Base-by-base conservation (phyloP, 768 basidiomycete species). In the Heimioporus sp. region DNA sequence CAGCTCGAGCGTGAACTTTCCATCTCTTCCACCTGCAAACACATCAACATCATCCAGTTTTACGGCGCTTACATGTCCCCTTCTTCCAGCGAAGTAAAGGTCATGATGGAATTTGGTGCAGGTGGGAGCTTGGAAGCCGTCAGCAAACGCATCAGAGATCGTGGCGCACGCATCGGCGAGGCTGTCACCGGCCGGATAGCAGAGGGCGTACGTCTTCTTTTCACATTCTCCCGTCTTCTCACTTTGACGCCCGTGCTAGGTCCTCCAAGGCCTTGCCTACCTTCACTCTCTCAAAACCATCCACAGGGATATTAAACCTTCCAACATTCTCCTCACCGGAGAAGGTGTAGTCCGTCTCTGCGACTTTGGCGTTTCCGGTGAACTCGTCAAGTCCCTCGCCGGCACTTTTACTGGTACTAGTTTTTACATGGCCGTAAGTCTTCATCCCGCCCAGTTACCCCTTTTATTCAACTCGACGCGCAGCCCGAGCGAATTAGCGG, bases 361-460 rank as follows among this genome's bases (percentile, higher is more conserved):
- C 67, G 97, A 99, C 72, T 99, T 99, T 65, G 97, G 97, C 31
- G 97, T 98, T 17, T 98, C 96, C 24, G 97, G 96, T 38, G 92
- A 97, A 71, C 80, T 99, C 20, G 85, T 98, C 61, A 85, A 89
- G 64, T 92, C 90, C 46, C 71, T 90, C 56, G 97, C 97, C 15
- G 91, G 90, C 48, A 98, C 97, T 1, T 98, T 98, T 65, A 98
- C 96, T 1, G 97, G 97, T 8, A 98, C 96, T 40, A 93, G 93
- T 66, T 89, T 91, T 59, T 99, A 98, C 72, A 98, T 98, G 96
- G 95, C 97, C 58, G 96, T 98, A 63, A 70, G 95, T 83, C 28
- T 19, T 20, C 45, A 39, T 12, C 4, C 39, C 10, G 5, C 31
- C 31, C 17, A n/a, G 35, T 8, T 28, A 4, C 9, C 7, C 9